phyloP scores from a whole-genome alignment of 2,329 filamentous ascomycete species.

The Botrytis medusae region DNA sequence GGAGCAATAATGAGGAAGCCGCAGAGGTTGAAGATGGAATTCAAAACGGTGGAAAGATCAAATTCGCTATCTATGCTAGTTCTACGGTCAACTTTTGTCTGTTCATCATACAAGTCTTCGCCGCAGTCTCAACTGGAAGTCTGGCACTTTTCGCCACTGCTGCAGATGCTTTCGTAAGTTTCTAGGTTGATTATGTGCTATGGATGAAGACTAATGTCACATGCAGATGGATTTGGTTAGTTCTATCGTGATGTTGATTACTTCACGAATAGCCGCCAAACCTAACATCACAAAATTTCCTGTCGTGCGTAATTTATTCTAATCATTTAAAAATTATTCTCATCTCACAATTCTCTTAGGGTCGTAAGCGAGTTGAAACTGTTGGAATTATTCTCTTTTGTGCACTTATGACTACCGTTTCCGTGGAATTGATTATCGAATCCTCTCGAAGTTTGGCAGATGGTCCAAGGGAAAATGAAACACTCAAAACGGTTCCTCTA shows the following conservation, averaged over 20 bases:
- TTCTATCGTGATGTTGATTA: slow-evolving; percentile 82
- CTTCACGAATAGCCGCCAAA: slow-evolving; percentile 84
- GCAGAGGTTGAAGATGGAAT: slow-evolving; percentile 51
- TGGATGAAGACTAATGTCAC: neutral
- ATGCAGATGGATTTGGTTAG: slow-evolving; percentile 64
- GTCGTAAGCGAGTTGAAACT: slow-evolving; percentile 71
- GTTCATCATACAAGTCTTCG: slow-evolving; percentile 81
- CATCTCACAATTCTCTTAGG: slow-evolving; percentile 5
- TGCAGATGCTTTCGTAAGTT: slow-evolving; percentile 71
- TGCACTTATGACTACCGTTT: slow-evolving; percentile 92
- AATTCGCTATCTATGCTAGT: slow-evolving; percentile 57
- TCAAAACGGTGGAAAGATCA: slow-evolving; percentile 22
- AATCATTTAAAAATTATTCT: no score
- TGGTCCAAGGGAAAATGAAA: slow-evolving; percentile 46
- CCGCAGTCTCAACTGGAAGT: slow-evolving; percentile 81
- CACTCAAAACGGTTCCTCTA: slow-evolving; percentile 72
- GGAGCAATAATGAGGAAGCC: slow-evolving; percentile 55
- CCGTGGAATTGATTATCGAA: slow-evolving; percentile 88
- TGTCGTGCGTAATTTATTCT: slow-evolving; percentile 7
- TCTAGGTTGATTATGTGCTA: no score
- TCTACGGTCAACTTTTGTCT: slow-evolving; percentile 81
- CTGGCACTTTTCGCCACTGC: slow-evolving; percentile 96
- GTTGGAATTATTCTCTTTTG: slow-evolving; percentile 96
- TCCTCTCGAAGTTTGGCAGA: slow-evolving; percentile 68
- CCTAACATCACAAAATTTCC: slow-evolving; percentile 36